phyloP scores from a whole-genome alignment of 1,139 yeast genomes.

The Yamadazyma spencermartinsiae region DNA sequence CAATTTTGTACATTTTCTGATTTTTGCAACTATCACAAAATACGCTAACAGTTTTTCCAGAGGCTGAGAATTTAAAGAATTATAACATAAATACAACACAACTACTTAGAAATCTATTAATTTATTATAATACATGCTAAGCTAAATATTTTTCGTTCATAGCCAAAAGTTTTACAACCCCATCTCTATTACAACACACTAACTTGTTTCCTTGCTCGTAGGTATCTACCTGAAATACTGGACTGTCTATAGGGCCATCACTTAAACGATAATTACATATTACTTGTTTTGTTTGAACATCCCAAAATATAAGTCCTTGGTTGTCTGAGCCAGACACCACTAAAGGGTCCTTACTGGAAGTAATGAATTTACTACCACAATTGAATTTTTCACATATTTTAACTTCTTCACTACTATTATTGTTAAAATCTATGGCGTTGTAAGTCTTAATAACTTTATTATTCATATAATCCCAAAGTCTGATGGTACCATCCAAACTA shows the following conservation, averaged over 20 bases:
- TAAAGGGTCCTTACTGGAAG: conserved; percentile 32
- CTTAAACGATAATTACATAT: conserved; percentile 28
- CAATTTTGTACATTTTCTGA: background rate
- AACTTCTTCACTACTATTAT: conserved; percentile 20
- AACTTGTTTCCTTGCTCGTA: conserved; percentile 36
- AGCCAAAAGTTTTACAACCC: conserved; percentile 18
- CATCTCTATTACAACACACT: conserved; percentile 36
- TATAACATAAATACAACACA: too few species aligned
- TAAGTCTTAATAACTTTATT: conserved; percentile 79
- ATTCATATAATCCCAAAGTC: conserved; percentile 82
- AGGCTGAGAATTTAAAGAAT: too few species aligned
- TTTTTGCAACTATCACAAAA: background rate
- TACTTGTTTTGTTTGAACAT: conserved; percentile 64
- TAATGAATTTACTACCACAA: conserved; percentile 52
- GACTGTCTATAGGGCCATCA: conserved; percentile 24
- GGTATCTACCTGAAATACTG: conserved; percentile 52
- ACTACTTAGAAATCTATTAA: background rate
- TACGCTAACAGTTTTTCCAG: too few species aligned
- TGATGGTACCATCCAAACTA: conserved; percentile 74
- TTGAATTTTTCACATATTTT: conserved; percentile 46
- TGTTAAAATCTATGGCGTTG: conserved; percentile 28
- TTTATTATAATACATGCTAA: background rate
- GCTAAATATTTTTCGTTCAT: conserved; percentile 6
- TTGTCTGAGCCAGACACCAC: conserved; percentile 69
- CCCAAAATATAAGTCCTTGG: conserved; percentile 69